Conservation (phyloP, 306 rosid species). For the Quercus variabilis region DNA sequence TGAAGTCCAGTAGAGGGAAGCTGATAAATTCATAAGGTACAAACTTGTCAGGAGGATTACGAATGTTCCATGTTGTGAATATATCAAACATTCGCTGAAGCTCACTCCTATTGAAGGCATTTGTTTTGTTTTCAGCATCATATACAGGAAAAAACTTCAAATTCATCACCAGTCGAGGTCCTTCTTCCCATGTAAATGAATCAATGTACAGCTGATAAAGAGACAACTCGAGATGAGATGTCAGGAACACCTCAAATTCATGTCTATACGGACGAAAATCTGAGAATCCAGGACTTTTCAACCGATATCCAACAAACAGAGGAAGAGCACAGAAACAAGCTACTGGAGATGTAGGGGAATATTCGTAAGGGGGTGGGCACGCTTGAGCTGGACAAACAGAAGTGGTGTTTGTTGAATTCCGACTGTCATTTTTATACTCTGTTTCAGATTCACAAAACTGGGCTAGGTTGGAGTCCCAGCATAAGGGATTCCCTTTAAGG, state of each 20-base stretch:
- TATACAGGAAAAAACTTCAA: no score
- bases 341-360: conserved; percentile 29
- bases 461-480: conserved; percentile 37
- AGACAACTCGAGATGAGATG: conserved; percentile 34
- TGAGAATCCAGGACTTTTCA: conserved; percentile 88
- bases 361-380: conserved; percentile 74
- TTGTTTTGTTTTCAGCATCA: not conserved
- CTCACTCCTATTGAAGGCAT: conserved; percentile 48
- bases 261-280: conserved; percentile 47
- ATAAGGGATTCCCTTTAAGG: conserved; percentile 86
- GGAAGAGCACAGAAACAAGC: conserved; percentile 71
- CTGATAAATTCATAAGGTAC: conserved; percentile 65
- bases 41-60: conserved; percentile 37
- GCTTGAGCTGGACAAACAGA: conserved; percentile 32
- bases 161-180: no score
- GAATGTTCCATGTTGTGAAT: conserved; percentile 72
- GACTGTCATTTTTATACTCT: conserved; percentile 18
- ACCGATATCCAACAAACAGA: conserved; percentile 54
- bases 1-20: conserved; percentile 33
- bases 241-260: conserved; percentile 42
- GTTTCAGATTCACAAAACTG: conserved; percentile 52
- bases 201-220: conserved; percentile 50
- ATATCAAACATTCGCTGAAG: conserved; percentile 37
- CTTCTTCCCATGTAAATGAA: not conserved
- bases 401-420: conserved; percentile 20